Evolutionary conservation across 805 yeast species (phyloP), one percentile per base, ranked within the genome.

Genomic region (Candida argentea): DNA sequence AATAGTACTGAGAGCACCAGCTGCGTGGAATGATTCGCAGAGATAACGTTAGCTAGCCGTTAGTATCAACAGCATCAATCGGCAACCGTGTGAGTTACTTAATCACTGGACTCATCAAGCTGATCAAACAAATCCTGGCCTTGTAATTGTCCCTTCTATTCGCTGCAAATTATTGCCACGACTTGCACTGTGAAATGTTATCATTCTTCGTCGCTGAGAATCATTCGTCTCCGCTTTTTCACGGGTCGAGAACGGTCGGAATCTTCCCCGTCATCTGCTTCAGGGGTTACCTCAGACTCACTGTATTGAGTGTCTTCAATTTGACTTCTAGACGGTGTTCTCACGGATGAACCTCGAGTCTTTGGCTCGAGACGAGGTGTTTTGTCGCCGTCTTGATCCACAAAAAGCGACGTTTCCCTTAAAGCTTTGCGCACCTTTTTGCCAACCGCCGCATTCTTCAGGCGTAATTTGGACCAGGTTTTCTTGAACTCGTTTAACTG

Each of bases 401-500:
- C 35, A 27, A 34, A 31, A 27, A 27, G 31, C 4, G 44, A 33
- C 11, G 41, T 35, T 7, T 34, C 30, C 23, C 38, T 29, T 11
- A 43, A 31, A 2, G 50, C 50, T 20, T 34, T 30, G 4, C 37
- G 33, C 11, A 42, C 42, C 5, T 36, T 19, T 3, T 31, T 28
- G 6, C 39, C 20, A 1, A 38, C 29, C 10, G 31, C 31, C 6
- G 36, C 36, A 10, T 32, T 33, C 4, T 33, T 32, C 9, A 18
- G 20, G 14, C 45, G 47, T 26, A 50, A 32, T 20, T 33, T 34
- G 2, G 42, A 5, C 63, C 63, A 56, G 2, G 47, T 52, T 31
- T 39, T 39, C 29, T 47, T 54, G 33, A 56, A 55, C 25, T 51
- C 59, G 4, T 31, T 40, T 32, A 56, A 46, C 34, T 55, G 63